phyloP scores from a whole-genome alignment of 2,329 filamentous ascomycete genomes.

The Monilinia laxa region DNA sequence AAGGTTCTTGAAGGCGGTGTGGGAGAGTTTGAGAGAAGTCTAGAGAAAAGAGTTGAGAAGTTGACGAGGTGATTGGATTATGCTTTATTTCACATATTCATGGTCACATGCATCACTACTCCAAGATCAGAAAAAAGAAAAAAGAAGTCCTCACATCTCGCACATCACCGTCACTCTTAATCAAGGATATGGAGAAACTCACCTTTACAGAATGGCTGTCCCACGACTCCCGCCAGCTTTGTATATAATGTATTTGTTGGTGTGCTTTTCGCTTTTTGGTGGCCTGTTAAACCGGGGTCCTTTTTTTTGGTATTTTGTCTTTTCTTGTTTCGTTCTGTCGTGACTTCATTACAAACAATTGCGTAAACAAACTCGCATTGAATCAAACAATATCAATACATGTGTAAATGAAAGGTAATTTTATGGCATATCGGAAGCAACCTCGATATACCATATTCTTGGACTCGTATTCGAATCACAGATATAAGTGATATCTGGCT shows the following conservation, averaged over 20 bases:
- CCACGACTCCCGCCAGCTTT: too few species aligned
- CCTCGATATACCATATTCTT: not conserved
- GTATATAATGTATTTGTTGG: too few species aligned
- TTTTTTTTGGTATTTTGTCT: too few species aligned
- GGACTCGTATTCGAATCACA: not conserved
- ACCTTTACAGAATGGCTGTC: not conserved
- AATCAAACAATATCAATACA: too few species aligned
- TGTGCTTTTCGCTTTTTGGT: too few species aligned
- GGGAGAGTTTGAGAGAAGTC: conserved; percentile 61
- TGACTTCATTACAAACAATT: too few species aligned
- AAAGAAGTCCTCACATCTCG: not conserved
- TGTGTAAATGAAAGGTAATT: too few species aligned
- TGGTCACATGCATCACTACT: not conserved
- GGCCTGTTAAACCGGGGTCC: too few species aligned
- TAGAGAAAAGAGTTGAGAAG: conserved; percentile 59
- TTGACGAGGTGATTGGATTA: conserved; percentile 33
- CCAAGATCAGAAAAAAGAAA: not conserved
- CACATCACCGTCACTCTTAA: not conserved
- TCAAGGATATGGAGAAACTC: not conserved
- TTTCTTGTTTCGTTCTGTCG: too few species aligned
- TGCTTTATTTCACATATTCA: too few species aligned
- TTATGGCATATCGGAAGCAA: not conserved
- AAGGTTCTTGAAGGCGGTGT: conserved; percentile 58
- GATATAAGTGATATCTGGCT: not conserved
- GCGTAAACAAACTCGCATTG: not conserved